Evolutionary conservation across 2,329 filamentous ascomycete species (phyloP).

Genomic region (Teratosphaeria epicoccoides): DNA sequence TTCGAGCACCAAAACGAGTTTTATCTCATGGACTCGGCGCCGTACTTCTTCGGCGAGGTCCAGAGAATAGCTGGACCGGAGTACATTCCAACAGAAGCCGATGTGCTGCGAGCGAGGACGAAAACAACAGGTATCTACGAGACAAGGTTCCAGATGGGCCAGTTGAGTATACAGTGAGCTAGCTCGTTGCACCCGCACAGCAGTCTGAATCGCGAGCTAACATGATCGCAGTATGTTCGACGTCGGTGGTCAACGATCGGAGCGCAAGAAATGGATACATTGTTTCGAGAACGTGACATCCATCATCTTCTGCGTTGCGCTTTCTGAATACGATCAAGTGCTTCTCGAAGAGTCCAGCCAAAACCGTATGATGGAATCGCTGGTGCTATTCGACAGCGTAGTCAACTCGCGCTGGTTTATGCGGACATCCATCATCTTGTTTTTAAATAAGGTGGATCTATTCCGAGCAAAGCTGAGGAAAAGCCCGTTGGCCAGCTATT

Average conservation of each 20-base stretch:
- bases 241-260: slow-evolving; percentile 90
- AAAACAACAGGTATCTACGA: slow-evolving; percentile 99
- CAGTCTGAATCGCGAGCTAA: not conserved
- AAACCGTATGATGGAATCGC: slow-evolving; percentile 99
- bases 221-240: slow-evolving; percentile 76
- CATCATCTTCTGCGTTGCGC: slow-evolving; percentile 96
- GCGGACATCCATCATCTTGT: slow-evolving; percentile 95
- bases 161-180: slow-evolving; percentile 92
- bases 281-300: slow-evolving; percentile 99
- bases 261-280: slow-evolving; percentile 99
- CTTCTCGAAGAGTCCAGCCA: slow-evolving; percentile 94
- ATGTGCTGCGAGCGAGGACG: slow-evolving; percentile 87
- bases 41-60: slow-evolving; percentile 96
- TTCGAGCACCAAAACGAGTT: slow-evolving; percentile 96
- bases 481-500: slow-evolving; percentile 87
- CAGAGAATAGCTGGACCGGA: slow-evolving; percentile 70
- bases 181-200: not conserved
- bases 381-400: slow-evolving; percentile 93
- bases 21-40: slow-evolving; percentile 97
- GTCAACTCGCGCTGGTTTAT: slow-evolving; percentile 99
- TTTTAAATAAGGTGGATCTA: slow-evolving; percentile 97
- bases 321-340: slow-evolving; percentile 98
- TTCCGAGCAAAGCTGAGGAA: slow-evolving; percentile 90
- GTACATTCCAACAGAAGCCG: slow-evolving; percentile 87
- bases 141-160: slow-evolving; percentile 96